phyloP scores from a whole-genome alignment of 306 rosid species.

The Prunus mira region DNA sequence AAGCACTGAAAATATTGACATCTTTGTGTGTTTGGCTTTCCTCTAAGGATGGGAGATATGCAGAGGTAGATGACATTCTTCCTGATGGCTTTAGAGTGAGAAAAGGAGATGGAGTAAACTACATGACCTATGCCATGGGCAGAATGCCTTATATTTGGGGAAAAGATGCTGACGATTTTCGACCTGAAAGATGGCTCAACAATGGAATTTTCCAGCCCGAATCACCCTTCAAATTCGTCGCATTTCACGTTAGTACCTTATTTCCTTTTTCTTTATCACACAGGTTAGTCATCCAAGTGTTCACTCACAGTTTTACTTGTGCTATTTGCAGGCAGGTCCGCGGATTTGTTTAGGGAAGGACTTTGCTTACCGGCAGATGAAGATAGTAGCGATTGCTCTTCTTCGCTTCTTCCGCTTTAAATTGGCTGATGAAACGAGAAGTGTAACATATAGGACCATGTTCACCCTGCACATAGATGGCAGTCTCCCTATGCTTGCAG shows the following conservation, averaged over 20 bases:
- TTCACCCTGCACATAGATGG: constrained; percentile 78
- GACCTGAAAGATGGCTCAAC: constrained; percentile 71
- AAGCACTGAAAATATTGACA: neutral
- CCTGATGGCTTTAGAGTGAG: constrained; percentile 61
- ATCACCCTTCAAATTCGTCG: constrained; percentile 71
- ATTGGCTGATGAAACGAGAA: constrained; percentile 38
- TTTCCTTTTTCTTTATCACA: neutral
- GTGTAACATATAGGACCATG: constrained; percentile 59
- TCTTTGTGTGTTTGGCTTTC: neutral
- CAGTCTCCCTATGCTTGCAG: constrained; percentile 56
- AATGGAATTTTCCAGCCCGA: constrained; percentile 52
- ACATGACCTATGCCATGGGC: constrained; percentile 68
- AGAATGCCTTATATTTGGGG: constrained; percentile 80
- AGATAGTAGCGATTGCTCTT: constrained; percentile 58
- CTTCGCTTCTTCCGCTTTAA: constrained; percentile 57
- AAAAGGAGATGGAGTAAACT: constrained; percentile 62
- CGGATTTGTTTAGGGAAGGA: constrained; percentile 74
- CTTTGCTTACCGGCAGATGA: constrained; percentile 77
- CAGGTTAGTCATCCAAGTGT: neutral
- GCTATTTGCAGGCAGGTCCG: constrained; percentile 61
- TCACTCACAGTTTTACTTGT: neutral
- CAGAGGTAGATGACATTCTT: constrained; percentile 54
- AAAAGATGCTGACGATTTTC: constrained; percentile 55
- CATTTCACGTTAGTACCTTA: constrained; percentile 57
- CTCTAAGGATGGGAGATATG: constrained; percentile 58